Conservation (phyloP, 257 asterid species). For the Solanum dulcamara region DNA sequence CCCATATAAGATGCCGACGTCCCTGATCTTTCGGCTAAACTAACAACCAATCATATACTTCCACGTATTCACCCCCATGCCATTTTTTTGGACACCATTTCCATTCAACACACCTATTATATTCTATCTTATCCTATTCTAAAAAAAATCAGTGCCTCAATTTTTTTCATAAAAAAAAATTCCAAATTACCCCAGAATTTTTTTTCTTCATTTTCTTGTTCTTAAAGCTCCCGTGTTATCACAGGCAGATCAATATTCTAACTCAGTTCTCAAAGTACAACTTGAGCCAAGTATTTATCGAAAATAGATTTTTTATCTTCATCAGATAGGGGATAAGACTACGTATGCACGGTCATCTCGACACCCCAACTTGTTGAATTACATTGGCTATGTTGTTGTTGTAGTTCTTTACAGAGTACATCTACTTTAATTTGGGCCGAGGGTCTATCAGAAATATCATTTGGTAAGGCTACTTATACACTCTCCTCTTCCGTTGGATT, state of each 20-base stretch:
- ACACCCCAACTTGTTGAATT: background rate
- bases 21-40: constrained; percentile 23
- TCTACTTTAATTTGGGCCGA: too few relatives aligned
- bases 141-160: background rate
- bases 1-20: constrained; percentile 28
- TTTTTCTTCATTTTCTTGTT: background rate
- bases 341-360: background rate
- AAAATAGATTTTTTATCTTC: too few relatives aligned
- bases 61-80: constrained; percentile 42
- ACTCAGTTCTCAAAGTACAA: background rate
- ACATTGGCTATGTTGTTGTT: background rate
- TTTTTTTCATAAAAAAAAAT: background rate
- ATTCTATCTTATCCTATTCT: constrained; percentile 2
- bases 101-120: constrained; percentile 51
- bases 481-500: too few relatives aligned
- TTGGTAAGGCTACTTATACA: too few relatives aligned
- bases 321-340: background rate
- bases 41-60: constrained; percentile 4
- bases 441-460: background rate
- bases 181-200: background rate
- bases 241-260: background rate
- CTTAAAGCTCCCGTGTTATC: background rate
- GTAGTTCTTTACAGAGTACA: too few relatives aligned
- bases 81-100: constrained; percentile 34
- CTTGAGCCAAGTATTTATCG: too few relatives aligned